These are phyloP conservation scores for Botrytis fabae DNA, from an alignment of 2,329 filamentous ascomycete species.

Conservation along the genomic window DNA sequence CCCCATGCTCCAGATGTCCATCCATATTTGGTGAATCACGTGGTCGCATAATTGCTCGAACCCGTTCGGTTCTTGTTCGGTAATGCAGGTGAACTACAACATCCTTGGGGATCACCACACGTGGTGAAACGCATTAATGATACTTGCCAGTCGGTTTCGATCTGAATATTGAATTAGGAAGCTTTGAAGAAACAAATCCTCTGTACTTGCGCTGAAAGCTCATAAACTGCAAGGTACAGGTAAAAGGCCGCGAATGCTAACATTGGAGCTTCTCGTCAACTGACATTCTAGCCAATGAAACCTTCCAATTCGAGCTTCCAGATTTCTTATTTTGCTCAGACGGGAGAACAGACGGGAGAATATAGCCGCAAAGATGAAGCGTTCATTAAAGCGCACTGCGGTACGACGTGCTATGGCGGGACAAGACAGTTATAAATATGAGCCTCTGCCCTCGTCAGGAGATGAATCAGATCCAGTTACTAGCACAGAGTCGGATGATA, in stretches of 20 bases:
- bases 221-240: not conserved
- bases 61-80: not conserved
- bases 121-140: constrained; percentile 15
- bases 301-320: not conserved
- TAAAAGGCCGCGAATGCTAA: not conserved
- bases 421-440: constrained; percentile 31
- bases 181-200: not conserved
- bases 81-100: constrained; percentile 6
- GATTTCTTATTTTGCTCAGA: not conserved
- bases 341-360: not conserved
- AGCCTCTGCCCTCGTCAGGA: constrained; percentile 25
- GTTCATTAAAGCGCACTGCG: constrained; percentile 22
- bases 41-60: not conserved
- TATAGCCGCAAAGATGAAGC: constrained; percentile 25
- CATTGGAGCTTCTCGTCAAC: not conserved
- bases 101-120: constrained; percentile 6
- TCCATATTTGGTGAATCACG: constrained; percentile 4
- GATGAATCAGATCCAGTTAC: constrained; percentile 19
- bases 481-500: constrained; percentile 23
- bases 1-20: not conserved
- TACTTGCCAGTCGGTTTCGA: not conserved
- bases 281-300: not conserved
- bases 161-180: not conserved
- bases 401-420: not conserved
- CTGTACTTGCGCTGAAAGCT: not conserved